Conservation (phyloP, 257 asterid genomes). For the Plectranthus barbatus region DNA sequence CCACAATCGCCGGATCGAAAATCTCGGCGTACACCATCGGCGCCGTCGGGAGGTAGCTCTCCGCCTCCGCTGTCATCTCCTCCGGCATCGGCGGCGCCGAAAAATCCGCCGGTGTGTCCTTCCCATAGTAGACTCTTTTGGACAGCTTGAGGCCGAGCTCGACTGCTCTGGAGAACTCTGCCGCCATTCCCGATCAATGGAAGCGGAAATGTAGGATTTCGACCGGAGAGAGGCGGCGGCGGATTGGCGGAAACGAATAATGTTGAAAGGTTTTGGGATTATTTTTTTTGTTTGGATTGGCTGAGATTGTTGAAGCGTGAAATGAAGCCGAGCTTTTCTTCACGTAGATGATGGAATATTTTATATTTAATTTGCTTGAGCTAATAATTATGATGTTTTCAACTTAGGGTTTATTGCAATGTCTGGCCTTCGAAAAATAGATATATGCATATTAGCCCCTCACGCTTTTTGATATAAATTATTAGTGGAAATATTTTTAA, state of each 20-base stretch:
- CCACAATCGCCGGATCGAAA: constrained; percentile 56
- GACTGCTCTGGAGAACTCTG: constrained; percentile 58
- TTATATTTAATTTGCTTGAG: neutral
- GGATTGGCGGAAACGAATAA: neutral
- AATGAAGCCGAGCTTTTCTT: constrained; percentile 17
- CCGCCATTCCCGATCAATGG: constrained; percentile 38
- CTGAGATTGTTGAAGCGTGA: constrained; percentile 11
- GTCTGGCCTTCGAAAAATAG: neutral
- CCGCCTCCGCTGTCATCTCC: constrained; percentile 21
- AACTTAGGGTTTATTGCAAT: neutral
- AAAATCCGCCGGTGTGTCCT: neutral
- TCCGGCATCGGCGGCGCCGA: constrained; percentile 32
- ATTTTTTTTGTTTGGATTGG: neutral
- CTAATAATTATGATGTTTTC: constrained; percentile 8
- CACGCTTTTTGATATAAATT: neutral
- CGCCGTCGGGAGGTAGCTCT: constrained; percentile 47
- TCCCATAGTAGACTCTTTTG: constrained; percentile 71
- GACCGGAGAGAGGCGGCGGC: neutral
- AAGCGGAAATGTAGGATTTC: neutral
- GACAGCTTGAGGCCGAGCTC: constrained; percentile 59
- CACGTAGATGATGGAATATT: constrained; percentile 6
- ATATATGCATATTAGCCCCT: constrained; percentile 10
- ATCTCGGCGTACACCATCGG: constrained; percentile 78
- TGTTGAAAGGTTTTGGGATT: neutral
- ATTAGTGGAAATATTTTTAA: no score